Evolutionary conservation across 192 early-diverging fungal genomes (phyloP).

Genomic region (Spizellomyces sp.): DNA sequence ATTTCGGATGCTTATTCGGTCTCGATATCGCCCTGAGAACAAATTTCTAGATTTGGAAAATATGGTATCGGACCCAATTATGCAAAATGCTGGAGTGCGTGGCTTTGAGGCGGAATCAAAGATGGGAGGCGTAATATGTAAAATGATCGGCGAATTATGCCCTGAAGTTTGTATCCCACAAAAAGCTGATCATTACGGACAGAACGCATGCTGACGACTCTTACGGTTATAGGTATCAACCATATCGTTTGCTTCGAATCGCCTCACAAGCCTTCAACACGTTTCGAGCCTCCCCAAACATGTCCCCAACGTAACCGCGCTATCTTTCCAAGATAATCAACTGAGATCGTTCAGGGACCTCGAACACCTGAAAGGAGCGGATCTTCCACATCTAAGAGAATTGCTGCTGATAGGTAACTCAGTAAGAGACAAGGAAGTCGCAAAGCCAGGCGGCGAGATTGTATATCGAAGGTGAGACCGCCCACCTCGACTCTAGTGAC

Average conservation of each 20-base stretch:
- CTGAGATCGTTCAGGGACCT: conserved; percentile 34
- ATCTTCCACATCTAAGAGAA: conserved; percentile 38
- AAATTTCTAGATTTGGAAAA: conserved; percentile 34
- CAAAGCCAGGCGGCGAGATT: conserved; percentile 37
- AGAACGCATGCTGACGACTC: conserved; percentile 1
- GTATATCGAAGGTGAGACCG: conserved; percentile 19
- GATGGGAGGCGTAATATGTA: conserved; percentile 51
- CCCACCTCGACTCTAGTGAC: neutral
- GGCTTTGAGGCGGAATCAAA: conserved; percentile 37
- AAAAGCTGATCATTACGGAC: neutral
- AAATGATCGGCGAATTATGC: conserved; percentile 42
- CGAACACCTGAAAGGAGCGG: conserved; percentile 34
- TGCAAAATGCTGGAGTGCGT: conserved; percentile 23
- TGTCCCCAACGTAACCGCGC: conserved; percentile 39
- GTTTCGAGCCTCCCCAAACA: conserved; percentile 34
- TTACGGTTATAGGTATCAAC: conserved; percentile 30
- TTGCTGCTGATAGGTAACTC: conserved; percentile 43
- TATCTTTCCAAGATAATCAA: conserved; percentile 43
- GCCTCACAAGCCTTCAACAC: conserved; percentile 23
- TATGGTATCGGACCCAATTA: conserved; percentile 30
- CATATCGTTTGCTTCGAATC: conserved; percentile 38
- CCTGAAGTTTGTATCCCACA: conserved; percentile 33
- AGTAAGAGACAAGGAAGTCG: conserved; percentile 30
- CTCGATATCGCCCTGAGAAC: conserved; percentile 28
- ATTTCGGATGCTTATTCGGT: conserved; percentile 21